Percentiles rank a stretch among this genome's conserved stretches.
phyloP scores from a whole-genome alignment of 768 basidiomycete genomes.

The Galerina sulciceps region DNA sequence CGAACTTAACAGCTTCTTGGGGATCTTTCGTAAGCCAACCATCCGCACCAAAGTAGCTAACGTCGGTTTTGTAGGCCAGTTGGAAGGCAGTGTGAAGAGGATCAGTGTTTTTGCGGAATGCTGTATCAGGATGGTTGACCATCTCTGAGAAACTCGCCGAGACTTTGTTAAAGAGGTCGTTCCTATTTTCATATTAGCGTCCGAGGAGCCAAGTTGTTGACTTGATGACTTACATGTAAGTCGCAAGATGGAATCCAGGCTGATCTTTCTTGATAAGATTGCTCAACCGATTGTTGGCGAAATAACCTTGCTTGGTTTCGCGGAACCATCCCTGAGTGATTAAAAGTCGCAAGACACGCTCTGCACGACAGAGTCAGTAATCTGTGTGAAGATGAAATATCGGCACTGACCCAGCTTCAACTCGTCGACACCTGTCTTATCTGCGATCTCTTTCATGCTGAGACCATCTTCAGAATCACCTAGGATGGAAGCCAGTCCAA shows the following conservation, averaged over 20 bases:
- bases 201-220: not conserved
- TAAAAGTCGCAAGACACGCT: conserved; percentile 38
- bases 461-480: conserved; percentile 39
- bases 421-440: conserved; percentile 36
- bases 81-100: conserved; percentile 43
- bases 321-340: conserved; percentile 42
- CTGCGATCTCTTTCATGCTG: conserved; percentile 35
- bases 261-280: conserved; percentile 38
- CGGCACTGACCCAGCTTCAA: conserved; percentile 34
- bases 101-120: conserved; percentile 36
- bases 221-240: conserved; percentile 34
- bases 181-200: conserved; percentile 23
- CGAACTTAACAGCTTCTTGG: conserved; percentile 39
- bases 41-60: conserved; percentile 37
- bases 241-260: conserved; percentile 38
- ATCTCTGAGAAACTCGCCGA: conserved; percentile 34
- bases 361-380: conserved; percentile 15
- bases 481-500: conserved; percentile 35
- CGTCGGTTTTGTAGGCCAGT: conserved; percentile 37
- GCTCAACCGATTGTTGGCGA: conserved; percentile 41
- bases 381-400: not conserved
- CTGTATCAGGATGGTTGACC: conserved; percentile 37
- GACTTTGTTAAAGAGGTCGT: conserved; percentile 38
- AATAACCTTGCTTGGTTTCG: conserved; percentile 38
- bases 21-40: conserved; percentile 42